Percentiles rank a stretch among this genome's conserved stretches.
Evolutionary conservation across 495 filamentous ascomycete species (phyloP).

Genomic region (Lentithecium fluviatile): DNA sequence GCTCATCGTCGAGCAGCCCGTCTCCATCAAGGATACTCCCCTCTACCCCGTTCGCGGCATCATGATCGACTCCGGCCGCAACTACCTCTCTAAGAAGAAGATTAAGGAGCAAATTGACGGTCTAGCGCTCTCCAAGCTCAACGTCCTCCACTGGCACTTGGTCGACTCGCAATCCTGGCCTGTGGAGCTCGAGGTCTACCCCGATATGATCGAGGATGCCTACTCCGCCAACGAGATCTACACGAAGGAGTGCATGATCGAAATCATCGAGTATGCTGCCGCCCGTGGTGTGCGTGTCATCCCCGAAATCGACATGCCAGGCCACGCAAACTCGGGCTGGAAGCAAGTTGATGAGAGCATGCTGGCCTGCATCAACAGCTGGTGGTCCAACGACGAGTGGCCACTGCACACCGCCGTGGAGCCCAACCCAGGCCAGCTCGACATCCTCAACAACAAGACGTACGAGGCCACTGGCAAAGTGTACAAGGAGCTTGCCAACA

Average conservation of each 20-base stretch:
- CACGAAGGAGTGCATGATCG: slow-evolving; percentile 46
- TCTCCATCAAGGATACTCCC: slow-evolving; percentile 47
- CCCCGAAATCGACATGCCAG: slow-evolving; percentile 59
- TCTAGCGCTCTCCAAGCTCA: slow-evolving; percentile 57
- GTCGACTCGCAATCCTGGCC: slow-evolving; percentile 57
- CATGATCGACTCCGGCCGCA: slow-evolving; percentile 59
- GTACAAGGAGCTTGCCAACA: slow-evolving; percentile 52
- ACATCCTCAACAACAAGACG: slow-evolving; percentile 56
- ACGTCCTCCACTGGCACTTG: slow-evolving; percentile 58
- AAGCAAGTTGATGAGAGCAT: slow-evolving; percentile 54
- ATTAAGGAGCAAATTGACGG: slow-evolving; percentile 58
- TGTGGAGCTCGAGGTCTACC: slow-evolving; percentile 50
- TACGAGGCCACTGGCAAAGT: slow-evolving; percentile 55
- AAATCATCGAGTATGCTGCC: slow-evolving; percentile 53
- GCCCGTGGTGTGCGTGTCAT: slow-evolving; percentile 54
- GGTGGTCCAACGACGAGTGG: slow-evolving; percentile 59
- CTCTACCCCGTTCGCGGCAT: slow-evolving; percentile 53
- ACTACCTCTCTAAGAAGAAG: slow-evolving; percentile 54
- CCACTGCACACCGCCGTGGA: slow-evolving; percentile 55
- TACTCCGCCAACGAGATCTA: slow-evolving; percentile 52
- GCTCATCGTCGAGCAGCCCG: slow-evolving; percentile 45
- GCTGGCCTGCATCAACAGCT: slow-evolving; percentile 53
- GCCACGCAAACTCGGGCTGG: slow-evolving; percentile 57
- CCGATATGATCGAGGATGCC: slow-evolving; percentile 56
- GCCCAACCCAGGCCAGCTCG: slow-evolving; percentile 57